A percentile compares a stretch with the other conserved stretches of the same genome.
Evolutionary conservation across 345 rosid species (phyloP).

Genomic region (Brassica cretica): DNA sequence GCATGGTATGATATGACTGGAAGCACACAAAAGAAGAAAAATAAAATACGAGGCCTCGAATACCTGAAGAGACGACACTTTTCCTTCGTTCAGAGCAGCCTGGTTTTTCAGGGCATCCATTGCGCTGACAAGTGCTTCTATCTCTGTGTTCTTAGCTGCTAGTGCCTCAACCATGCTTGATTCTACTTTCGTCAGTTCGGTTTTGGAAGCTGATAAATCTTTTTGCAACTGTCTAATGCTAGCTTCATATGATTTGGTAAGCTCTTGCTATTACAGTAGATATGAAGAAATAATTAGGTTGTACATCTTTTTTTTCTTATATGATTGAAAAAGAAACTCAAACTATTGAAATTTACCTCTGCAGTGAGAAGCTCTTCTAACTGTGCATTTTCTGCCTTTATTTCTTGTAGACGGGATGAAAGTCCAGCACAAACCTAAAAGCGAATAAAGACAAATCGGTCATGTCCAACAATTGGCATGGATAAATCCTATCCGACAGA

Average conservation of each 20-base stretch:
- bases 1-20: background rate
- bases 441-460: constrained; percentile 14
- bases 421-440: constrained; percentile 92
- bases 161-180: constrained; percentile 84
- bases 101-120: constrained; percentile 82
- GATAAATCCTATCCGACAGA: background rate
- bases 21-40: constrained; percentile 3
- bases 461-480: constrained; percentile 8
- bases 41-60: constrained; percentile 22
- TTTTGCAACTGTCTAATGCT: constrained; percentile 79
- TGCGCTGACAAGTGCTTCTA: constrained; percentile 74
- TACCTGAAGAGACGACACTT: constrained; percentile 91
- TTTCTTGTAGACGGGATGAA: constrained; percentile 94
- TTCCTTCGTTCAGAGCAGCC: constrained; percentile 83
- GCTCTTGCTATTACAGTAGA: constrained; percentile 72
- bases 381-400: constrained; percentile 94
- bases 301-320: constrained; percentile 10
- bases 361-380: constrained; percentile 96
- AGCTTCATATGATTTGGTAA: constrained; percentile 87
- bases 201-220: constrained; percentile 72
- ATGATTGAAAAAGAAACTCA: constrained; percentile 10
- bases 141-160: constrained; percentile 90
- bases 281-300: constrained; percentile 28
- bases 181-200: constrained; percentile 80
- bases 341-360: constrained; percentile 57